Base-by-base conservation (phyloP, 768 basidiomycete genomes). In the Mycena epipterygia region DNA sequence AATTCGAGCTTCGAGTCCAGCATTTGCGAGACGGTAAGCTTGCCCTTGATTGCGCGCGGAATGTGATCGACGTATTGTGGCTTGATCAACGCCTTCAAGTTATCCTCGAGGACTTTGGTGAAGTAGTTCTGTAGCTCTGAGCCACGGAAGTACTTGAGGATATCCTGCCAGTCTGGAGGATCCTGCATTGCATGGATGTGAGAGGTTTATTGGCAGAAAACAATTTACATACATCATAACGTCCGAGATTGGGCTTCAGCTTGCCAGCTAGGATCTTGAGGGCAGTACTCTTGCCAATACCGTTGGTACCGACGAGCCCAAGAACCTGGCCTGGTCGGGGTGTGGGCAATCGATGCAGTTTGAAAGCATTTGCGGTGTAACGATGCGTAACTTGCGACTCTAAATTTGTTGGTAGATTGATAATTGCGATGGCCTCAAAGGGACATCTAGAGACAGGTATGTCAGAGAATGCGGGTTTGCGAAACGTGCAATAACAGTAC, bases 1-100 rank as follows among this genome's bases (percentile, higher is more conserved):
- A 89, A 86, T 80, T 99, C 96, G 33, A 92, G 83, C 83, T 98
- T 98, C 32, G 90, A 89, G 76, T 96, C 93, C 70, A 99, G 90
- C 97, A 99, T 98, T 77, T 95, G 86, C 8, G 87, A 84, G 30
- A 99, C 97, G 3, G 92, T 93, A 87, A 95, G 88, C 55, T 84
- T 86, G 62, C 93, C 96, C 82, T 99, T 97, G 87, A 99, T 95
- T 44, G 96, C 95, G 48, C 93, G 90, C 5, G 98, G 98, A 76
- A 99, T 98, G 80, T 99, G 97, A 80, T 99, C 98, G 73, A 99
- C 98, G 79, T 99, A 99, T 89, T 99, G 98, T 1, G 98, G 98
- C 83, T 99, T 99, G 81, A 99, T 99, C 71, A 99, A 89, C 1
- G 98, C 97, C 85, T 98, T 99, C 79, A 99, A 85, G 78, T 99